phyloP scores from a whole-genome alignment of 2,329 filamentous ascomycete species.

The Cytospora chrysosperma region DNA sequence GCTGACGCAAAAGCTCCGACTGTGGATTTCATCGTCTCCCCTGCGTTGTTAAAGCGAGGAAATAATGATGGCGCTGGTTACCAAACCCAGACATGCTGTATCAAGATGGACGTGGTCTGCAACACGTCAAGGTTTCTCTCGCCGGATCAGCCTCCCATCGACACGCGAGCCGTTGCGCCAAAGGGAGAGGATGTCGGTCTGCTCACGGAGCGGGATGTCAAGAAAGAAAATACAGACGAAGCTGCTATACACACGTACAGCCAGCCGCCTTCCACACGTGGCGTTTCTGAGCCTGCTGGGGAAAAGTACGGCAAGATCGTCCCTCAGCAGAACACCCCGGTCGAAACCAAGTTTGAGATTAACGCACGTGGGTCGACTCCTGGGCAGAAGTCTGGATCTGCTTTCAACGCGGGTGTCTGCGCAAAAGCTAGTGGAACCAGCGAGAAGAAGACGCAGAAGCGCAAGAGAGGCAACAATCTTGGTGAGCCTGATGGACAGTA shows the following conservation, averaged over 20 bases:
- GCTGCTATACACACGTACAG: background rate
- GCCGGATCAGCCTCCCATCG: background rate
- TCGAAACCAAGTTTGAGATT: background rate
- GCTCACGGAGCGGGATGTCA: background rate
- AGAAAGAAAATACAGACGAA: background rate
- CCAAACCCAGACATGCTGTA: background rate
- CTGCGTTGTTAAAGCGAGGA: conserved; percentile 6
- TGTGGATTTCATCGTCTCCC: conserved; percentile 10
- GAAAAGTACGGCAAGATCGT: background rate
- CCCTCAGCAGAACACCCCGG: background rate
- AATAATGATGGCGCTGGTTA: conserved; percentile 6
- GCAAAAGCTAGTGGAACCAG: background rate
- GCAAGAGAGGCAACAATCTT: too few species aligned
- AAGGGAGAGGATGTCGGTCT: background rate
- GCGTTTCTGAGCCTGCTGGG: background rate
- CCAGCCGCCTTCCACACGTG: background rate
- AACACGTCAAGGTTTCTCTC: background rate
- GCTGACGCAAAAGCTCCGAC: rapidly evolving
- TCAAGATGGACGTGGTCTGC: conserved; percentile 12
- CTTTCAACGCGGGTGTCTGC: background rate
- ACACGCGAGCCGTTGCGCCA: background rate
- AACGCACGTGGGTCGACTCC: background rate
- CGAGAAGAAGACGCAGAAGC: background rate
- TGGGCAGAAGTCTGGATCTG: background rate
- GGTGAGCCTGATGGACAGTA: too few species aligned